Conservation (phyloP, 768 basidiomycete genomes). For the Hortiboletus flavorubellus region DNA sequence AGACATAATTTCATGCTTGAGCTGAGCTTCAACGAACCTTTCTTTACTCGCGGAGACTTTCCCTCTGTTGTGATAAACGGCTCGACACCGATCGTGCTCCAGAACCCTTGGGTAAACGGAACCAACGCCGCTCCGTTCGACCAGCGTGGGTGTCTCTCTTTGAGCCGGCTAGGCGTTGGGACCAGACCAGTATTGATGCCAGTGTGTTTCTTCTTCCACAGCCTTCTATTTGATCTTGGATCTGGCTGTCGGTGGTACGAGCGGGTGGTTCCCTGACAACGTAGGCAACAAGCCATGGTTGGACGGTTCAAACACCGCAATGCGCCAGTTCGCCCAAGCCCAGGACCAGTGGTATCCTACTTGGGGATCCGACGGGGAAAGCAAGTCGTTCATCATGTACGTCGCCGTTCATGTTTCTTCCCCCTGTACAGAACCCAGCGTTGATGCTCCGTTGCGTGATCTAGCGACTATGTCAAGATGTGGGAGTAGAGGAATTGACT, state of each 20-base stretch:
- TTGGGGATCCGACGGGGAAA: slow-evolving; percentile 64
- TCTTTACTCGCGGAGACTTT: slow-evolving; percentile 75
- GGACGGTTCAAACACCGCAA: slow-evolving; percentile 61
- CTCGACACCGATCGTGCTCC: slow-evolving; percentile 55
- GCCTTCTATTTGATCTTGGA: slow-evolving; percentile 86
- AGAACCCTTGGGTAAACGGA: slow-evolving; percentile 74
- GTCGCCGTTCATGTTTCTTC: slow-evolving; percentile 16
- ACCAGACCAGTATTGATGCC: background rate
- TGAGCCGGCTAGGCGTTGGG: background rate
- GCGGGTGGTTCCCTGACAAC: slow-evolving; percentile 91
- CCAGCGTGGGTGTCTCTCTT: slow-evolving; percentile 47
- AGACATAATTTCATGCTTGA: slow-evolving; percentile 71
- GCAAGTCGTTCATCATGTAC: slow-evolving; percentile 69
- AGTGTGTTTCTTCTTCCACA: slow-evolving; percentile 20
- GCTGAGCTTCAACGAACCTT: slow-evolving; percentile 67
- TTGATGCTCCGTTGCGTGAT: background rate
- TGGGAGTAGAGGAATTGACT: no score
- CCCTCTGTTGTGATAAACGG: slow-evolving; percentile 60
- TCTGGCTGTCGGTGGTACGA: slow-evolving; percentile 83
- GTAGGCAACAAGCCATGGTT: slow-evolving; percentile 78
- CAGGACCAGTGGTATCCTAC: slow-evolving; percentile 66
- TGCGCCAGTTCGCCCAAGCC: slow-evolving; percentile 60
- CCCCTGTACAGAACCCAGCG: background rate
- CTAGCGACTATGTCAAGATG: slow-evolving; percentile 23
- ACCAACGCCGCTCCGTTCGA: slow-evolving; percentile 83